A percentile compares a stretch with the other conserved stretches of the same genome.
These are phyloP conservation scores for Henningerozyma blattae DNA, from an alignment of 805 yeast genomes.

Conservation along the genomic window DNA sequence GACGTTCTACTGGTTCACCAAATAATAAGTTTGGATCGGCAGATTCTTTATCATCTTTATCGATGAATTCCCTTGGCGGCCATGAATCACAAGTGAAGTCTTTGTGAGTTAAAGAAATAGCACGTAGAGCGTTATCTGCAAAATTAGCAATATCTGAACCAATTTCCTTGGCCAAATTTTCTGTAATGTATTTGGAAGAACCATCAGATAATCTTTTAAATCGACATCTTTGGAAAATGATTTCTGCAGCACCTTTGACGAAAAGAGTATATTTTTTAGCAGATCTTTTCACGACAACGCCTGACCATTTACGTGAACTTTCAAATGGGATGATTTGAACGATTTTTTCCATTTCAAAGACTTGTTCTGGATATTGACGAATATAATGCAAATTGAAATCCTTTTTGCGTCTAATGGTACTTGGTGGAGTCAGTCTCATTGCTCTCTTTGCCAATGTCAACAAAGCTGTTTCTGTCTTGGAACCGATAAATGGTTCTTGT, in stretches of 20 bases:
- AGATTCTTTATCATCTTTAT: constrained; percentile 14
- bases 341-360: constrained; percentile 27
- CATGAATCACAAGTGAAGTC: constrained; percentile 45
- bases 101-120: constrained; percentile 76
- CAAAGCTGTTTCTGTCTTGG: constrained; percentile 89
- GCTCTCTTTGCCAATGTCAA: constrained; percentile 52
- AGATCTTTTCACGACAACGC: constrained; percentile 46
- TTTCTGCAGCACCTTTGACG: constrained; percentile 92
- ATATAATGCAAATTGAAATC: constrained; percentile 31
- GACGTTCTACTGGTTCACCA: constrained; percentile 23
- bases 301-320: constrained; percentile 88
- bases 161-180: constrained; percentile 24
- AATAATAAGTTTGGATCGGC: constrained; percentile 35
- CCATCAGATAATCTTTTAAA: constrained; percentile 26
- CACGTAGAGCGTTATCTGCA: constrained; percentile 75
- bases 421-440: constrained; percentile 31
- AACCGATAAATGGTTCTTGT: constrained; percentile 67
- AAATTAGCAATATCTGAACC: constrained; percentile 37
- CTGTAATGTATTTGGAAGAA: constrained; percentile 6
- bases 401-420: neutral
- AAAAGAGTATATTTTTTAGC: constrained; percentile 38
- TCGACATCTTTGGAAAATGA: constrained; percentile 53
- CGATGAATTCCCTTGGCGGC: constrained; percentile 52
- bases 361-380: constrained; percentile 24
- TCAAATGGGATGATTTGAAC: constrained; percentile 83